Conservation (phyloP, 495 filamentous ascomycete genomes). For the Chaetomium tenue region DNA sequence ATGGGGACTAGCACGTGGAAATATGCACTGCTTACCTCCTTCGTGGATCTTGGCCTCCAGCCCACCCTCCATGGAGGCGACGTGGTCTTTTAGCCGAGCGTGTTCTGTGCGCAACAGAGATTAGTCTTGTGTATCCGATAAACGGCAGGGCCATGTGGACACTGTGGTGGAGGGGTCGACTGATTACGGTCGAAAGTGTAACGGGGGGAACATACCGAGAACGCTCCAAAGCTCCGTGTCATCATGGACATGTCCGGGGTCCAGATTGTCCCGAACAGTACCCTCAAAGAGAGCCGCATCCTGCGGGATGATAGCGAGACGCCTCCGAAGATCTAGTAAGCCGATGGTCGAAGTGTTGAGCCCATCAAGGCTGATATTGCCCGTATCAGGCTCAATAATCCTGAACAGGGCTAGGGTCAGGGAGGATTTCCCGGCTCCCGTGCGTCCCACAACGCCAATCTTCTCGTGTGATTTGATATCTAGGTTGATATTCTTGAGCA, state of each 20-base stretch:
- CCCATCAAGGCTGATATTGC: conserved; percentile 82
- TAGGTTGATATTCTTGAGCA: conserved; percentile 87
- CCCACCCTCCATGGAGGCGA: conserved; percentile 81
- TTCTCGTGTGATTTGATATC: conserved; percentile 95
- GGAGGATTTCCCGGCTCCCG: conserved; percentile 94
- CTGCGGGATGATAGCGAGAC: conserved; percentile 96
- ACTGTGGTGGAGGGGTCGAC: conserved; percentile 16
- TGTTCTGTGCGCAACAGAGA: conserved; percentile 61
- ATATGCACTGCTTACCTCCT: conserved; percentile 66
- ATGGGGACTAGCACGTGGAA: conserved; percentile 14
- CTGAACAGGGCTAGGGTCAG: conserved; percentile 92
- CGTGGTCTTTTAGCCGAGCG: conserved; percentile 87
- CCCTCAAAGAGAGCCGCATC: conserved; percentile 98
- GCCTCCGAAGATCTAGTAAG: conserved; percentile 79
- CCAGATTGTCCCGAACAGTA: conserved; percentile 91
- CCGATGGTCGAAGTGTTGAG: conserved; percentile 90
- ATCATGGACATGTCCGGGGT: conserved; percentile 91
- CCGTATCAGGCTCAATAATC: conserved; percentile 82
- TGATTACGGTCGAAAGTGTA: conserved; percentile 15
- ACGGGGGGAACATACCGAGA: conserved; percentile 61
- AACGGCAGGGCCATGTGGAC: conserved; percentile 28
- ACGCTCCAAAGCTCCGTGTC: conserved; percentile 98
- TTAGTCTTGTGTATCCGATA: conserved; percentile 28
- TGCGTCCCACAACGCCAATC: conserved; percentile 95
- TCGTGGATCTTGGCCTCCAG: conserved; percentile 89